Evolutionary conservation across 257 asterid genomes (phyloP), one percentile per base, ranked within the genome.

Genomic region (Penstemon eatonii): DNA sequence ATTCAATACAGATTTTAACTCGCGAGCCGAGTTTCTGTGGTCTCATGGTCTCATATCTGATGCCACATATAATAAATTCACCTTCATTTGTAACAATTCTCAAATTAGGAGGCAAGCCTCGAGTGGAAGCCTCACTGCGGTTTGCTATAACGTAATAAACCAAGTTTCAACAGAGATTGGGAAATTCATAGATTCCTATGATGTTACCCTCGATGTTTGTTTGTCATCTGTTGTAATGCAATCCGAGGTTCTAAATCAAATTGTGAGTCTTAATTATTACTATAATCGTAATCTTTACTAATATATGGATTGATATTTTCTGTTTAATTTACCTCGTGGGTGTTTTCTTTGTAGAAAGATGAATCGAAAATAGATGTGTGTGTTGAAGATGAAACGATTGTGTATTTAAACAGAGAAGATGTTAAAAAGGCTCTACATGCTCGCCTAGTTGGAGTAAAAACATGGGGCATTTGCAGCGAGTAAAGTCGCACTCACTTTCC

Each of bases 31-130:
- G 59, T 91, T 33, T 66, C 61, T 79, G 12, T 89, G 96, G 98
- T 80, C 96, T 11, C 96, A 87, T 44, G 98, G 98, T 33, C 85
- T 91, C 66, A 89, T 91, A 52, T 89, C 98, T 5, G 96, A 91
- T 64, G 84, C 82, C 40, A 56, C 87, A 5, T 73, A 60, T 15
- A 11, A 75, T 4, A 68, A 65, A 18, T 80, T 89, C n/a, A 82
- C 78, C 5, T 72, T n/a, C 9, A 78, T 75, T 8, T 91, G 98
- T 78, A 81, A 87, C 75, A 84, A 73, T 66, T 83, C 98, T 10
- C 68, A 65, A 41, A 47, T 79, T 47, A 77, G 90, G 68, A 77
- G 90, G 44, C 80, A 81, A 56, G 73, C 78, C 0, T 42, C 63
- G 19, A 50, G 54, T 0, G 80, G 85, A 44, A 66, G 66, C 5